Evolutionary conservation across 2,329 filamentous ascomycete genomes (phyloP), one percentile per base, ranked within the genome.

Genomic region (Ilyonectria mors-panacis): DNA sequence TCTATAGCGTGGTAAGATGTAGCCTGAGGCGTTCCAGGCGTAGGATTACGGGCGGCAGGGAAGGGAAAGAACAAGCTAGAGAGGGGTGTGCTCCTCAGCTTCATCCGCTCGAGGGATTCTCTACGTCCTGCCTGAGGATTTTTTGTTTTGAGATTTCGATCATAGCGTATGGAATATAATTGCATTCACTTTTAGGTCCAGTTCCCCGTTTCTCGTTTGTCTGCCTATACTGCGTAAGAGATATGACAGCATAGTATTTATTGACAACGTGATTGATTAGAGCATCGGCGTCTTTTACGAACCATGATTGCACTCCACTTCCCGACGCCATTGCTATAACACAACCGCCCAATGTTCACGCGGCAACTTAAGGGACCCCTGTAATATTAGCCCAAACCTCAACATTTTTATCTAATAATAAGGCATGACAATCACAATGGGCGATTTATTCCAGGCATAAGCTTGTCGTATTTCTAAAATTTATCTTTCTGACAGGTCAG

Each of bases 11-110:
- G 66, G 58, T 57, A 63, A 65, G 65, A 67, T 59, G 69, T 66
- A 60, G 67, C 59, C 70, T 73, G 71, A 65, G 74, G 74, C 74
- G 74, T 76, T 76, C 58, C 68, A 57, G 74, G 74, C 68, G 74
- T 73, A 76, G 63, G 71, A 60, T 63, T 70, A 71, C 65, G 47
- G 60, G 48, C 44, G 37, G 68, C 62, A 55, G 21, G 60, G 67
- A 56, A 55, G 50, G 47, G 56, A 54, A 68, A 58, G 48, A 45
- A 55, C 23, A 60, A 66, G 67, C 48, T 17, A 45, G 39, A 45
- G 51, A 59, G 59, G 47, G n/a, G 59, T 55, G 64, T 47, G 45
- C 21, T 23, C 35, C 45, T 57, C 23, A 59, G 48, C 56, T 66
- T 54, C 47, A 28, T 57, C 47, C 51, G 54, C 57, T 21, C 57